Percentiles rank a stretch among this genome's conserved stretches.
Conservation (phyloP, 306 rosid species). For the Trichosanthes truncata region DNA sequence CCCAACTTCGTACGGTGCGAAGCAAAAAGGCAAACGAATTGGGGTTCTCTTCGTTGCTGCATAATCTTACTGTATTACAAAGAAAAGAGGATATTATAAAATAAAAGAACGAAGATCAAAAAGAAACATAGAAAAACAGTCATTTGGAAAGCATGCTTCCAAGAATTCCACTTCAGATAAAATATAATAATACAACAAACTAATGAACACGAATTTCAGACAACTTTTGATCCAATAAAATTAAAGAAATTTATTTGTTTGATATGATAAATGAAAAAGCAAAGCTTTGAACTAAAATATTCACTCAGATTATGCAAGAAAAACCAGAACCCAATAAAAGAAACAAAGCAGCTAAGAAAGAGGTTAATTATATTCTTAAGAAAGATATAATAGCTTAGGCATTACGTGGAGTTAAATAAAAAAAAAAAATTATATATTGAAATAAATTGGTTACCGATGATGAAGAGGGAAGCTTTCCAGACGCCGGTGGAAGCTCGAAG, state of each 20-base stretch:
- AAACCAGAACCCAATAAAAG: neutral
- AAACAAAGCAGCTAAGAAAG: neutral
- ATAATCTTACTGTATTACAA: neutral
- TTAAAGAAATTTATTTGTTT: no score
- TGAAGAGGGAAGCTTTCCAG: conserved; percentile 61
- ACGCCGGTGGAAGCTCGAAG: conserved; percentile 58
- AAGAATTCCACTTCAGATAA: neutral
- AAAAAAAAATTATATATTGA: neutral
- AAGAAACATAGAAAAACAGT: neutral
- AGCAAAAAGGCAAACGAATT: neutral
- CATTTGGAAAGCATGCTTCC: neutral
- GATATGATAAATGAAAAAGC: neutral
- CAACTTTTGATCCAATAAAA: no score
- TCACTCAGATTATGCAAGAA: neutral
- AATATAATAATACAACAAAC: neutral
- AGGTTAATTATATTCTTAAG: neutral
- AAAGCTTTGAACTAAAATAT: neutral
- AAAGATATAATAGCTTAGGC: neutral
- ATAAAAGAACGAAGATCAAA: neutral
- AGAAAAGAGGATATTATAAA: neutral
- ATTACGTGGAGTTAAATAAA: neutral
- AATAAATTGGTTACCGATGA: conserved; percentile 30
- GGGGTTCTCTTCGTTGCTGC: neutral
- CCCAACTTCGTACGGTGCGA: neutral
- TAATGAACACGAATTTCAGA: neutral